Percentiles rank a stretch among this genome's conserved stretches.
These are phyloP conservation scores for Dysphania ambrosioides DNA, from an alignment of 148 eudicot genomes.

Conservation along the genomic window DNA sequence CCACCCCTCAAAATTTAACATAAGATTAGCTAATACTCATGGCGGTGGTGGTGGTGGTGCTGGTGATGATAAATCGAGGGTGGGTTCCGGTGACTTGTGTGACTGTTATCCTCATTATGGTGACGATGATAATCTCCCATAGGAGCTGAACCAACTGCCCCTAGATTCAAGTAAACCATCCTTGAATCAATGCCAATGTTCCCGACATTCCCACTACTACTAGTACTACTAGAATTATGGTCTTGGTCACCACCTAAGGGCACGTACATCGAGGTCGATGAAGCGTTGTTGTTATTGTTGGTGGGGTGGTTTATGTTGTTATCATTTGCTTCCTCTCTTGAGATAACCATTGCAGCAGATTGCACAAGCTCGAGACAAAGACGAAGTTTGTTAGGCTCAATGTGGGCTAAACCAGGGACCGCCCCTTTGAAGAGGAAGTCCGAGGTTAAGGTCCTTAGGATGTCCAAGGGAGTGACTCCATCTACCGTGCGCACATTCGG, in stretches of 20 bases:
- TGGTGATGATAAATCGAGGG: conserved; percentile 29
- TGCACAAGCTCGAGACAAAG: conserved; percentile 89
- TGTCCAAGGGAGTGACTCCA: conserved; percentile 76
- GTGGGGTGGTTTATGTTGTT: background rate
- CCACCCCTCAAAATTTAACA: background rate
- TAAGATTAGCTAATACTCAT: conserved; percentile 29
- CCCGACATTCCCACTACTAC: conserved; percentile 40
- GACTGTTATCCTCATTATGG: conserved; percentile 17
- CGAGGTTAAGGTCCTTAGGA: conserved; percentile 74
- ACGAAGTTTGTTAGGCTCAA: conserved; percentile 91
- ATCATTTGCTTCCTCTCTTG: conserved; percentile 65
- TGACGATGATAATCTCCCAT: conserved; percentile 23
- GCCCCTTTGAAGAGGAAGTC: conserved; percentile 93
- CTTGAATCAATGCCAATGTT: conserved; percentile 62
- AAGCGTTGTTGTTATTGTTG: background rate
- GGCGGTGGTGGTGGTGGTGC: conserved; percentile 27
- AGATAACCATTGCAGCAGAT: conserved; percentile 93
- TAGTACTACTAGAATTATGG: conserved; percentile 28
- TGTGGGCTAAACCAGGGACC: conserved; percentile 69
- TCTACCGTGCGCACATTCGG: conserved; percentile 80
- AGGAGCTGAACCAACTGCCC: conserved; percentile 33
- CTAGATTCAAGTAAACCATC: conserved; percentile 72
- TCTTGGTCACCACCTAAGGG: conserved; percentile 28
- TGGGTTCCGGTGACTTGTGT: conserved; percentile 24
- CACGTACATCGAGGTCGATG: conserved; percentile 15